These are phyloP conservation scores for Triangularia setosa DNA, from an alignment of 2,329 filamentous ascomycete genomes.

Conservation along the genomic window DNA sequence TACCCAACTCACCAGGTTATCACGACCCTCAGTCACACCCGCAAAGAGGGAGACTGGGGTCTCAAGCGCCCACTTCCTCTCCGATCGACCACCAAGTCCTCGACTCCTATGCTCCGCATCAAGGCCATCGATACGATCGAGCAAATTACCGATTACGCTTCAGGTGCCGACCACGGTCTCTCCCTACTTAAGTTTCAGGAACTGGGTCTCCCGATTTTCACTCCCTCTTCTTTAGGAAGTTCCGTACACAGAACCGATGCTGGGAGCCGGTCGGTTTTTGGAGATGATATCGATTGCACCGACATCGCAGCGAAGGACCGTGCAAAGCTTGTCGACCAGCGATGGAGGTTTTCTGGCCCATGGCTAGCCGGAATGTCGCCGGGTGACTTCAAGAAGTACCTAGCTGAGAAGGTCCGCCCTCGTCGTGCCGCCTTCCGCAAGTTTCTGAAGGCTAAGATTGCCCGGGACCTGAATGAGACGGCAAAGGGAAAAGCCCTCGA, in stretches of 20 bases:
- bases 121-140: constrained; percentile 79
- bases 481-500: constrained; percentile 37
- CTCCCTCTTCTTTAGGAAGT: constrained; percentile 34
- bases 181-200: constrained; percentile 85
- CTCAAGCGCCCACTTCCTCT: constrained; percentile 80
- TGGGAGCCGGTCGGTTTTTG: constrained; percentile 52
- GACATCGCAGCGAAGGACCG: constrained; percentile 34
- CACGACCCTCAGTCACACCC: constrained; percentile 68
- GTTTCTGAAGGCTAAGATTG: constrained; percentile 49
- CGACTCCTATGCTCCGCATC: constrained; percentile 72
- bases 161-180: constrained; percentile 74
- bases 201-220: constrained; percentile 64
- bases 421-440: constrained; percentile 52
- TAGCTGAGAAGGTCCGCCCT: constrained; percentile 51
- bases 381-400: constrained; percentile 55
- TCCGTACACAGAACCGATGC: constrained; percentile 1
- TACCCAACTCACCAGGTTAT: constrained; percentile 84
- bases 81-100: constrained; percentile 66
- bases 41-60: constrained; percentile 83
- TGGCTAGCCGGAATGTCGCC: constrained; percentile 62
- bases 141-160: constrained; percentile 83
- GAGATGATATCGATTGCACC: constrained; percentile 54
- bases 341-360: constrained; percentile 65
- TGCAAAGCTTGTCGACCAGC: constrained; percentile 39
- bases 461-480: constrained; percentile 41